phyloP scores from a whole-genome alignment of 1,139 yeast genomes.

The Kodamaea plutei region DNA sequence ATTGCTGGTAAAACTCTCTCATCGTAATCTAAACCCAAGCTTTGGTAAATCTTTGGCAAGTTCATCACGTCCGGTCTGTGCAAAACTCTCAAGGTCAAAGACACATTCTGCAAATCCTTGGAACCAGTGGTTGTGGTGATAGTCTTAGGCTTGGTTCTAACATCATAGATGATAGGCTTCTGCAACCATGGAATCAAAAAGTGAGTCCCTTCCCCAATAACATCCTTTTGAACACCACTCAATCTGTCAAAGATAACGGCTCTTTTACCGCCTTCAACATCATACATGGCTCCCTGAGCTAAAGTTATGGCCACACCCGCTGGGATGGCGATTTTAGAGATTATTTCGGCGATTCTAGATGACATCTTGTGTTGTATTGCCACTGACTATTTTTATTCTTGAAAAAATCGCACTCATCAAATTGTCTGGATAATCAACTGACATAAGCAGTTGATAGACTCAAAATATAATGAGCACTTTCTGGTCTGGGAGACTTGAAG shows the following conservation, averaged over 20 bases:
- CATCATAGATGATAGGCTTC: conserved; percentile 84
- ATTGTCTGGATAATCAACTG: too few species aligned
- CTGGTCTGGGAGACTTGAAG: too few species aligned
- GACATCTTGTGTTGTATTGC: conserved; percentile 33
- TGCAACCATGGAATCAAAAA: conserved; percentile 96
- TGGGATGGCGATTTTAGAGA: conserved; percentile 59
- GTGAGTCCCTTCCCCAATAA: conserved; percentile 96
- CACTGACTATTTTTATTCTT: conserved; percentile 6
- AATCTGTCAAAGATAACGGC: conserved; percentile 94
- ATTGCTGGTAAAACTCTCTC: conserved; percentile 96
- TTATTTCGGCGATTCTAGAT: conserved; percentile 34
- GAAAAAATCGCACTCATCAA: too few species aligned
- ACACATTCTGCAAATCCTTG: conserved; percentile 93
- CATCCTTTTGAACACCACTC: conserved; percentile 79
- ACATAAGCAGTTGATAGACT: too few species aligned
- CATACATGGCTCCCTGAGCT: conserved; percentile 76
- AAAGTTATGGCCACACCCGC: conserved; percentile 63
- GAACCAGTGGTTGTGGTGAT: conserved; percentile 96
- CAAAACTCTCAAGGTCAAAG: conserved; percentile 85
- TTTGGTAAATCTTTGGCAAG: conserved; percentile 84
- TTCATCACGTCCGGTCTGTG: conserved; percentile 88
- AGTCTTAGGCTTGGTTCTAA: conserved; percentile 85
- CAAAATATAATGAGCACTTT: too few species aligned
- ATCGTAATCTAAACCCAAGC: conserved; percentile 90
- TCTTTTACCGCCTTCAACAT: conserved; percentile 92